Evolutionary conservation across 1,139 yeast species (phyloP).

Genomic region (Diutina neorugosa): DNA sequence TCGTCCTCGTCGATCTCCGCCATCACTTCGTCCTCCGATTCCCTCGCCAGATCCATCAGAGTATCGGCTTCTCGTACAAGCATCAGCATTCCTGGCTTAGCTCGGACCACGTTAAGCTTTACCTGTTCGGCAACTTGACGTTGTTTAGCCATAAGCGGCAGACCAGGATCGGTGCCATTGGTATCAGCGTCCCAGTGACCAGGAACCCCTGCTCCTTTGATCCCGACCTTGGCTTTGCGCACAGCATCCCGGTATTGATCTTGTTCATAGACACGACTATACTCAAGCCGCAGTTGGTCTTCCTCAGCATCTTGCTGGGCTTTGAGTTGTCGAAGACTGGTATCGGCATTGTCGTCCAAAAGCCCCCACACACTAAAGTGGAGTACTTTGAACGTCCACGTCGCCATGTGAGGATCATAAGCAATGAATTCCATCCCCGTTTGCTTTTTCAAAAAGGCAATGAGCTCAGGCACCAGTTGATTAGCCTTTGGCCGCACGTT

Average conservation of each 20-base stretch:
- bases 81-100: slow-evolving; percentile 10
- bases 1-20: background rate
- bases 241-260: slow-evolving; percentile 20
- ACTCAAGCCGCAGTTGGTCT: slow-evolving; percentile 15
- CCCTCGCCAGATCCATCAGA: background rate
- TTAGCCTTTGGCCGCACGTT: slow-evolving; percentile 23
- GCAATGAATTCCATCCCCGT: slow-evolving; percentile 69
- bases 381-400: slow-evolving; percentile 74
- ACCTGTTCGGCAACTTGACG: slow-evolving; percentile 18
- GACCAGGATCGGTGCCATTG: slow-evolving; percentile 7
- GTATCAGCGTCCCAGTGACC: slow-evolving; percentile 21
- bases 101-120: slow-evolving; percentile 14
- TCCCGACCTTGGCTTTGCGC: slow-evolving; percentile 22
- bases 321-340: background rate
- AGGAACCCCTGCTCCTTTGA: slow-evolving; percentile 22
- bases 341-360: slow-evolving; percentile 44
- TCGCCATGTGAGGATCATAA: slow-evolving; percentile 64
- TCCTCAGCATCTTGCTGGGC: slow-evolving; percentile 16
- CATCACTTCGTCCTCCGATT: background rate
- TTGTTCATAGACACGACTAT: slow-evolving; percentile 18
- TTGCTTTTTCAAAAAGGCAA: slow-evolving; percentile 37
- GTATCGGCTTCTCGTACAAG: background rate
- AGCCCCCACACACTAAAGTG: slow-evolving; percentile 95
- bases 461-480: slow-evolving; percentile 16
- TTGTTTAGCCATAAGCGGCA: slow-evolving; percentile 7